Conservation (phyloP, 23 red algal genomes). For the Gracilaria gracilis region DNA sequence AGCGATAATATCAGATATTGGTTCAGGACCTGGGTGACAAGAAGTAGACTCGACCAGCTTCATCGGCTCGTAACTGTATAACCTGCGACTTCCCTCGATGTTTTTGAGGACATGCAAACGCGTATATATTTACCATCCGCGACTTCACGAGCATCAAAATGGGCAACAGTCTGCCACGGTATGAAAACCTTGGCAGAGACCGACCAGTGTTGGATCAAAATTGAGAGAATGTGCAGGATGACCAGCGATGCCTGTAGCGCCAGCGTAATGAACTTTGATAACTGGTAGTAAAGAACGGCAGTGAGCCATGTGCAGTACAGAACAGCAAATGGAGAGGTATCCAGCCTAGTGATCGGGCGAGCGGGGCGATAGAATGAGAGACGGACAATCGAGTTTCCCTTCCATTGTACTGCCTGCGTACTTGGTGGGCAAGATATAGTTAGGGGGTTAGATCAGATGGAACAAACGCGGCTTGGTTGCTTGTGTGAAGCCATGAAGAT, state of each 20-base stretch:
- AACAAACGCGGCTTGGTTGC: not conserved
- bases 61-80: constrained; percentile 42
- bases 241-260: constrained; percentile 44
- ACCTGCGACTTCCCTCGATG: constrained; percentile 87
- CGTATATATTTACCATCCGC: constrained; percentile 48
- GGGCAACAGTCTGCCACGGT: constrained; percentile 30
- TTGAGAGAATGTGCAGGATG: constrained; percentile 71
- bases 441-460: not conserved
- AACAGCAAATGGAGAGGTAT: constrained; percentile 65
- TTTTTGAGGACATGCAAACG: constrained; percentile 57
- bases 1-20: too few species aligned
- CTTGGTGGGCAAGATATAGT: constrained; percentile 14
- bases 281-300: constrained; percentile 19
- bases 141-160: constrained; percentile 8
- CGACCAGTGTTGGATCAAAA: constrained; percentile 92
- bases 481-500: not conserved
- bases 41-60: constrained; percentile 60
- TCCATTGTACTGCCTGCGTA: constrained; percentile 36
- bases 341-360: constrained; percentile 51
- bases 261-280: constrained; percentile 50
- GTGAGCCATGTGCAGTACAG: constrained; percentile 51
- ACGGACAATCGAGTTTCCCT: constrained; percentile 75
- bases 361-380: constrained; percentile 60
- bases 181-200: constrained; percentile 54
- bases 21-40: too few species aligned